These are phyloP conservation scores for Lolium perenne DNA, from an alignment of 176 grass and related monocot species.

Conservation along the genomic window DNA sequence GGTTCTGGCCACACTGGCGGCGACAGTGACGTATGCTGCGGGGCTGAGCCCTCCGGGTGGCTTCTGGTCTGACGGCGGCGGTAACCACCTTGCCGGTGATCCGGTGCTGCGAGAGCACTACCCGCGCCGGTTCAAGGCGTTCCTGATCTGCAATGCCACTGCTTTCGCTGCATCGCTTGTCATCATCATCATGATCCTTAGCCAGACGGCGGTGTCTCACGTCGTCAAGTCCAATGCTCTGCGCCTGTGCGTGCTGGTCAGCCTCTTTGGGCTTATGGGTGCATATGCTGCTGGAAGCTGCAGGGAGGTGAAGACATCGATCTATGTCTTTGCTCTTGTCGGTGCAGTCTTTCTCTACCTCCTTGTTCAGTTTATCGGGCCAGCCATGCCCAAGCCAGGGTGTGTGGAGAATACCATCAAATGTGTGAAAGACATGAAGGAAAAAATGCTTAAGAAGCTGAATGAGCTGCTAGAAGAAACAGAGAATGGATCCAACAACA, in stretches of 20 bases:
- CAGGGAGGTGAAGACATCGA: constrained; percentile 49
- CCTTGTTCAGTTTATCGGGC: constrained; percentile 33
- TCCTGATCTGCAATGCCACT: constrained; percentile 54
- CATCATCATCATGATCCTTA: constrained; percentile 53
- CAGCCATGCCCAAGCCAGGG: not conserved
- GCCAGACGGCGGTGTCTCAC: constrained; percentile 42
- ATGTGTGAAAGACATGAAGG: constrained; percentile 17
- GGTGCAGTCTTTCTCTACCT: constrained; percentile 39
- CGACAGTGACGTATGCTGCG: constrained; percentile 37
- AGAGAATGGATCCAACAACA: not conserved
- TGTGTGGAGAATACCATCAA: not conserved
- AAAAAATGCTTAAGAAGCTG: not conserved
- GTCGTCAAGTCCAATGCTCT: constrained; percentile 54
- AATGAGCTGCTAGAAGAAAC: not conserved
- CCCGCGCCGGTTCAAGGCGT: constrained; percentile 46
- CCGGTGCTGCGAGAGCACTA: constrained; percentile 42
- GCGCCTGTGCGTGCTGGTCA: constrained; percentile 45
- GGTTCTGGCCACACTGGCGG: constrained; percentile 49
- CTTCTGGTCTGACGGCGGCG: constrained; percentile 35
- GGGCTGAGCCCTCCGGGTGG: constrained; percentile 56
- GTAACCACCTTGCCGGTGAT: constrained; percentile 39
- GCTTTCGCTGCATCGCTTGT: constrained; percentile 49
- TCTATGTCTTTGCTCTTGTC: constrained; percentile 52
- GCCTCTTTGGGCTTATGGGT: constrained; percentile 53
- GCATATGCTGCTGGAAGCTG: constrained; percentile 53